Evolutionary conservation across 2,329 filamentous ascomycete genomes (phyloP).

Genomic region (Fusarium falciforme): DNA sequence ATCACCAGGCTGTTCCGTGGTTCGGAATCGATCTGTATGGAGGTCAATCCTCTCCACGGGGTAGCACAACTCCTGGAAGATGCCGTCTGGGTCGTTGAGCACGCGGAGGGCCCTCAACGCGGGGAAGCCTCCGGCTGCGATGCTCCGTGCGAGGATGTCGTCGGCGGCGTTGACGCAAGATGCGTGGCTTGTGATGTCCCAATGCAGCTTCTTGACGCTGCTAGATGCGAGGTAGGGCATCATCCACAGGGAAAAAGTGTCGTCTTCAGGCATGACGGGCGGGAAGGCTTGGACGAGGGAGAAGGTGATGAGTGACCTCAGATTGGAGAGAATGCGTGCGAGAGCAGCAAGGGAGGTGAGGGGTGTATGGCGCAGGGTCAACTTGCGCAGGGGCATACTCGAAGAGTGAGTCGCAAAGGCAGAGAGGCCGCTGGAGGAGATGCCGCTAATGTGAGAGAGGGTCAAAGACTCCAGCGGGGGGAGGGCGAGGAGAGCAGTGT

Average conservation of each 20-base stretch:
- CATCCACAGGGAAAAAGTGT: slow-evolving; percentile 67
- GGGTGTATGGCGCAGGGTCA: slow-evolving; percentile 68
- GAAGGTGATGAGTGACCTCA: slow-evolving; percentile 61
- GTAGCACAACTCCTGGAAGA: slow-evolving; percentile 76
- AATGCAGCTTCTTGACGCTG: slow-evolving; percentile 67
- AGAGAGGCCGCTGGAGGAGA: slow-evolving; percentile 67
- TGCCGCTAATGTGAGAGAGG: slow-evolving; percentile 65
- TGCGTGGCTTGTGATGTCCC: slow-evolving; percentile 69
- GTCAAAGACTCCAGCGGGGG: slow-evolving; percentile 67
- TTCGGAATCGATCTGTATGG: slow-evolving; percentile 60
- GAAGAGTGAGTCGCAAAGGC: slow-evolving; percentile 63
- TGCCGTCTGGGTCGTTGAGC: slow-evolving; percentile 76
- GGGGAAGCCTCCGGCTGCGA: slow-evolving; percentile 72
- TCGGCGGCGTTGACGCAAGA: slow-evolving; percentile 63
- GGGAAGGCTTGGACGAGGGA: slow-evolving; percentile 65
- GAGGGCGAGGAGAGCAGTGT: slow-evolving; percentile 65
- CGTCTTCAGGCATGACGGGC: slow-evolving; percentile 66
- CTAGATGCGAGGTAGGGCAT: slow-evolving; percentile 72
- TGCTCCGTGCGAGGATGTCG: slow-evolving; percentile 71
- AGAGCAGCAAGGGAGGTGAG: slow-evolving; percentile 67
- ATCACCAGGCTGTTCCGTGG: slow-evolving; percentile 22
- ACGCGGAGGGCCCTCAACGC: slow-evolving; percentile 68
- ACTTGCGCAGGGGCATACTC: slow-evolving; percentile 57
- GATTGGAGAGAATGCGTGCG: slow-evolving; percentile 68
- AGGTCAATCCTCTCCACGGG: slow-evolving; percentile 68